These are phyloP conservation scores for Plenodomus tracheiphilus DNA, from an alignment of 2,329 filamentous ascomycete species.

Conservation along the genomic window DNA sequence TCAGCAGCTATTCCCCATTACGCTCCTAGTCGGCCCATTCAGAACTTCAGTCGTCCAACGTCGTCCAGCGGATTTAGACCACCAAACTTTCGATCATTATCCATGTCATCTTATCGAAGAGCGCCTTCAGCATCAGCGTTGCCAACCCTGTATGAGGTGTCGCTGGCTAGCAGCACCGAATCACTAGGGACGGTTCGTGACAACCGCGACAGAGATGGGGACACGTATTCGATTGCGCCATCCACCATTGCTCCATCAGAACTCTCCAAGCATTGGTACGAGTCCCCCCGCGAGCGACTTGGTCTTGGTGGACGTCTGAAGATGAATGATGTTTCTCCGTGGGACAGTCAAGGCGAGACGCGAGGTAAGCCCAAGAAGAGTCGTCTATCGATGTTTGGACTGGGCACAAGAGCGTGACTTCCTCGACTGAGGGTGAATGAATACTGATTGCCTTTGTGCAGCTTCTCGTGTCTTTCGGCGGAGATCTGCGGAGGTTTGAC, in stretches of 20 bases:
- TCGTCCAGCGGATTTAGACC: slow-evolving; percentile 6
- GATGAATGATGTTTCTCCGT: slow-evolving; percentile 38
- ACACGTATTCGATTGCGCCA: slow-evolving; percentile 30
- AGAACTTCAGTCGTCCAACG: slow-evolving; percentile 30
- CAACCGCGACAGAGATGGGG: slow-evolving; percentile 14
- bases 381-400: slow-evolving; percentile 31
- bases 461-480: neutral
- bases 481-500: neutral
- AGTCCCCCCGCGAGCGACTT: slow-evolving; percentile 41
- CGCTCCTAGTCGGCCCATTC: slow-evolving; percentile 18
- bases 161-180: slow-evolving; percentile 32
- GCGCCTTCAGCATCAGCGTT: slow-evolving; percentile 22
- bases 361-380: slow-evolving; percentile 36
- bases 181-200: slow-evolving; percentile 14
- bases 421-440: slow-evolving; percentile 8
- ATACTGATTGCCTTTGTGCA: slow-evolving; percentile 1
- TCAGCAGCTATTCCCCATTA: slow-evolving; percentile 17
- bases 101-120: slow-evolving; percentile 16
- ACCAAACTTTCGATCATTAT: slow-evolving; percentile 9
- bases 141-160: slow-evolving; percentile 39
- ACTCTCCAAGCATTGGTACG: slow-evolving; percentile 42
- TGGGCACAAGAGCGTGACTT: slow-evolving; percentile 7
- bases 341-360: slow-evolving; percentile 24
- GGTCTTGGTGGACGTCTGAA: slow-evolving; percentile 41
- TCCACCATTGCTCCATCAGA: slow-evolving; percentile 40